Evolutionary conservation across 2,329 filamentous ascomycete genomes (phyloP).

Genomic region (Xylariaceae sp.): DNA sequence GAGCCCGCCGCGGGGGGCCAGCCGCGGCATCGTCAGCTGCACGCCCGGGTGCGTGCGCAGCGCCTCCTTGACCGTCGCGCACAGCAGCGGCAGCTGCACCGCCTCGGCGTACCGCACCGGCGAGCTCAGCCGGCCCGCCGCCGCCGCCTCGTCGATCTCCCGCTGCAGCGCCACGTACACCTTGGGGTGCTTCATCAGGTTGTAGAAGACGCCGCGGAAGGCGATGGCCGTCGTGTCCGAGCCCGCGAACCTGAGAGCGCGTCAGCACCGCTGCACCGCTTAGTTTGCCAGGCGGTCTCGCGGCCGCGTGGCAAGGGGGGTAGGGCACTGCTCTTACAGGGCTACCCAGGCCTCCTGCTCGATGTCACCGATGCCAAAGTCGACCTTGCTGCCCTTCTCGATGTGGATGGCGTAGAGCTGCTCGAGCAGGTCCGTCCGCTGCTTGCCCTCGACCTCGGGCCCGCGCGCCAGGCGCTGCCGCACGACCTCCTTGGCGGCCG

Average conservation of each 20-base stretch:
- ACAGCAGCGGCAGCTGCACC: slow-evolving; percentile 25
- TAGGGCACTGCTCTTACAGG: too few relatives aligned
- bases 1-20: slow-evolving; percentile 28
- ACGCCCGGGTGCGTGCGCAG: slow-evolving; percentile 34
- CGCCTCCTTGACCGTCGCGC: slow-evolving; percentile 35
- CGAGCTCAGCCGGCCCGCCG: slow-evolving; percentile 6
- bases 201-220: slow-evolving; percentile 9
- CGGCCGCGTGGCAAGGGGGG: too few relatives aligned
- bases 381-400: slow-evolving; percentile 10
- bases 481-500: slow-evolving; percentile 7
- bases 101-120: slow-evolving; percentile 9
- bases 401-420: slow-evolving; percentile 10
- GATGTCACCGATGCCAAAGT: slow-evolving; percentile 12
- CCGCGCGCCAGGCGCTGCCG: slow-evolving; percentile 6
- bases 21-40: slow-evolving; percentile 32
- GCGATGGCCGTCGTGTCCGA: slow-evolving; percentile 10
- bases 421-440: slow-evolving; percentile 9
- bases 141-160: slow-evolving; percentile 7
- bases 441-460: slow-evolving; percentile 3
- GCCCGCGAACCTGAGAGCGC: slow-evolving; percentile 7
- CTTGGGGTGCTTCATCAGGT: slow-evolving; percentile 10
- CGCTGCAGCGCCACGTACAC: slow-evolving; percentile 5
- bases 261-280: too few relatives aligned
- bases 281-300: too few relatives aligned
- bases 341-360: slow-evolving; percentile 13